Base-by-base conservation (phyloP, 2,329 filamentous ascomycete genomes). In the Colletotrichum noveboracense region DNA sequence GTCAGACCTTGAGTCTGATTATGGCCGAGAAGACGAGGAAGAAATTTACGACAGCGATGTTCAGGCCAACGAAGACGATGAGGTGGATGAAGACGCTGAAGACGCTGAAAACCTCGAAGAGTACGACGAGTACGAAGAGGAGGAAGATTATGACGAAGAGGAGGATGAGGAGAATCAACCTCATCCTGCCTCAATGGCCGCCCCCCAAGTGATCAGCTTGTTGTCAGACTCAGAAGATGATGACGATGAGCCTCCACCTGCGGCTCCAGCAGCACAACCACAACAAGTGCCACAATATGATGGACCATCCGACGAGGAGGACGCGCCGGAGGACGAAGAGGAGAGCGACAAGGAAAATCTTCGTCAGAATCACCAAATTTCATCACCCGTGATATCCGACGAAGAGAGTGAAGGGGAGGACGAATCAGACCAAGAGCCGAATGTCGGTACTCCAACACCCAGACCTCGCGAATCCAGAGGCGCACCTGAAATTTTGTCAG, bases 201-300 rank as follows among this genome's bases (percentile, higher is more conserved):
- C 70, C 4, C 71, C 76, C 10, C 65, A 77, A 38, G 70, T 78
- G 18, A 78, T 78, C 36, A 70, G 66, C 38, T 73, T 78, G 62
- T 60, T 78, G 12, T 78, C 77, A 56, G 77, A 78, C 18, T 77
- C 77, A 2, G 77, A 78, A 18, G 75, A 78, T 28, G 77, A 78
- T 13, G 75, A 76, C 7, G 69, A 72, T 16, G 62, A 69, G 9
- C 30, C 56, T 9, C 71, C 69, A 16, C 43, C 48, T 7, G 66
- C 72, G 28, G 30, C 48, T 21, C 48, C 75, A 14, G 32, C 48
- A 24, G 36, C 28, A 32, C 55, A 48, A 12, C 14, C 38, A 14
- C 55, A 52, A 6, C 65, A 28, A 8, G 14, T 71, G 5, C 75
- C 69, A 8, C 77, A 78, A 32, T 65, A 58, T 26, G 67, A 77